phyloP scores from a whole-genome alignment of 2,329 filamentous ascomycete species.

The Trematosphaeria pertusa region DNA sequence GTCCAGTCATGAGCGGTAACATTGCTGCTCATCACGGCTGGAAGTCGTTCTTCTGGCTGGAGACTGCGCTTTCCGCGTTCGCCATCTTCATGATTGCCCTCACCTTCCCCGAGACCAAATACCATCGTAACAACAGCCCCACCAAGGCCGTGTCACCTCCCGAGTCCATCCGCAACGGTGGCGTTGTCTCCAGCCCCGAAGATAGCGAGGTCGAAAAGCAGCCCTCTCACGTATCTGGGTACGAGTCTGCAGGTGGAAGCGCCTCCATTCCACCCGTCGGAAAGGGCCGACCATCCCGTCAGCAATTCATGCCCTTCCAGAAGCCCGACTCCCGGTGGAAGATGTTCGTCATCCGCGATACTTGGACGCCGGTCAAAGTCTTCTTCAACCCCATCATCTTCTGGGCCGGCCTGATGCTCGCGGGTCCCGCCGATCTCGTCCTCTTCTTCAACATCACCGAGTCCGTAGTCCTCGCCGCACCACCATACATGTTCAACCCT shows the following conservation, averaged over 20 bases:
- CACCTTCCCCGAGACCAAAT: slow-evolving; percentile 54
- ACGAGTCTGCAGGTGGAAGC: slow-evolving; percentile 32
- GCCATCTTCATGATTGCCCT: slow-evolving; percentile 49
- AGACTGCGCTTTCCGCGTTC: slow-evolving; percentile 49
- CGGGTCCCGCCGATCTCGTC: slow-evolving; percentile 50
- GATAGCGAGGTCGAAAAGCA: slow-evolving; percentile 38
- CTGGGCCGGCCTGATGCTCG: slow-evolving; percentile 44
- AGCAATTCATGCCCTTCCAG: slow-evolving; percentile 48
- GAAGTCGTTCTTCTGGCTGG: slow-evolving; percentile 57
- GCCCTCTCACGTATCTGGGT: slow-evolving; percentile 17
- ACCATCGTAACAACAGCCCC: slow-evolving; percentile 34
- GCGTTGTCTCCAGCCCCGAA: slow-evolving; percentile 1
- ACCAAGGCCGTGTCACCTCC: slow-evolving; percentile 4
- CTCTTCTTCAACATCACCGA: slow-evolving; percentile 61
- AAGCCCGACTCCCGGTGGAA: slow-evolving; percentile 50
- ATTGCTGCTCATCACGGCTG: slow-evolving; percentile 53
- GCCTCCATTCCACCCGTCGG: slow-evolving; percentile 25
- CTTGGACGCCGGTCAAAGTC: slow-evolving; percentile 49
- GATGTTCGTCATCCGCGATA: slow-evolving; percentile 49
- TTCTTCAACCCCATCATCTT: slow-evolving; percentile 56
- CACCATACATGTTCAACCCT: slow-evolving; percentile 56
- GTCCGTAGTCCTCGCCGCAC: slow-evolving; percentile 54
- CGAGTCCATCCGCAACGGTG: neutral
- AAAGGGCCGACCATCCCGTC: slow-evolving; percentile 48
- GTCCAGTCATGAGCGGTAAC: slow-evolving; percentile 53